These are phyloP conservation scores for Eucalyptus erythrocorys DNA, from an alignment of 345 rosid species.

Conservation along the genomic window DNA sequence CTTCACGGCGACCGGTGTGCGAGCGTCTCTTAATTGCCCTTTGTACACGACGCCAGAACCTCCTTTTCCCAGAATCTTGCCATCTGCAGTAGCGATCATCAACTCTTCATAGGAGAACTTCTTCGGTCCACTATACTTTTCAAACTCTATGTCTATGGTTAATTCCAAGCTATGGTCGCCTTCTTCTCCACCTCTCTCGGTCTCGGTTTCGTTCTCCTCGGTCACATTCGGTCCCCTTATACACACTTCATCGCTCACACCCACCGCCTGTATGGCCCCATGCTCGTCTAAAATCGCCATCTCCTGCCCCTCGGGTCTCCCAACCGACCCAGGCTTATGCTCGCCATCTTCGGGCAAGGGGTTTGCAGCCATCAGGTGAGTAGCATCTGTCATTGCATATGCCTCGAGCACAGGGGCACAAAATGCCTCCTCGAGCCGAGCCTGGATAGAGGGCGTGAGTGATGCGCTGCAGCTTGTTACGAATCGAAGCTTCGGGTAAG, in stretches of 20 bases:
- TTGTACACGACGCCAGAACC: neutral
- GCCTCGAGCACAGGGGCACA: slow-evolving; percentile 75
- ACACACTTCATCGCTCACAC: slow-evolving; percentile 55
- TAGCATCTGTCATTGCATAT: slow-evolving; percentile 86
- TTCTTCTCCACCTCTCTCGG: neutral
- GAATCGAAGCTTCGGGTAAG: slow-evolving; percentile 60
- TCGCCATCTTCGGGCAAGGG: slow-evolving; percentile 67
- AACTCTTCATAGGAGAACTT: neutral
- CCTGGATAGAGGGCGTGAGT: slow-evolving; percentile 48
- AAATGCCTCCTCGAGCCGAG: slow-evolving; percentile 60
- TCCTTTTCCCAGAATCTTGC: neutral
- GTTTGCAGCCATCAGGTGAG: slow-evolving; percentile 67
- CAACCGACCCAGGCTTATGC: slow-evolving; percentile 74
- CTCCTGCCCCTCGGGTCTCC: slow-evolving; percentile 68
- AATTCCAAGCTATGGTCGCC: neutral
- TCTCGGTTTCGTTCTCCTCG: neutral
- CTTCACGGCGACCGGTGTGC: neutral
- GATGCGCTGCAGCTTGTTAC: slow-evolving; percentile 80
- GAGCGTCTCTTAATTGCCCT: neutral
- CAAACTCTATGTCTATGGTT: neutral
- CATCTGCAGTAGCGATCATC: neutral
- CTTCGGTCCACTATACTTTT: neutral
- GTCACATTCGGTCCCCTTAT: slow-evolving; percentile 83
- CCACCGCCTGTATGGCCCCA: slow-evolving; percentile 35
- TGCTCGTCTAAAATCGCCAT: slow-evolving; percentile 49